Conservation (phyloP, 2,329 filamentous ascomycete genomes). For the Verticillium dahliae region DNA sequence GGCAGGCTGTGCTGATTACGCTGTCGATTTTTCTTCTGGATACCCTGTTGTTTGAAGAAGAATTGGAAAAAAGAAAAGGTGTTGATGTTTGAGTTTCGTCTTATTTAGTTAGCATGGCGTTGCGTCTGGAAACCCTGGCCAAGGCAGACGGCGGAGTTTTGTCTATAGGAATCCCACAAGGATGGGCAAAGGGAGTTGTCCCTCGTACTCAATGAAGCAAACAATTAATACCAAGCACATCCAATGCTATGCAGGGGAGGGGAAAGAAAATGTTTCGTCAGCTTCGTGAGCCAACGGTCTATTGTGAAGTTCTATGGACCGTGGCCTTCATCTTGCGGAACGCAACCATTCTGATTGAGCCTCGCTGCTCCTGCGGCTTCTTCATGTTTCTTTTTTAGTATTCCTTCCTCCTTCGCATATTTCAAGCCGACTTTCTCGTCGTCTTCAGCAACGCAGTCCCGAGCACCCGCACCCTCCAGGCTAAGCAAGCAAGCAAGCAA, state of each 20-base stretch:
- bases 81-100: neutral
- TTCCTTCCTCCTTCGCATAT: neutral
- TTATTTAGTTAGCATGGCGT: conserved; percentile 3
- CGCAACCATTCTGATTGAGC: conserved; percentile 1
- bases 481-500: too few species aligned
- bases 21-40: neutral
- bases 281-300: conserved; percentile 9
- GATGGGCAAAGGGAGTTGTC: neutral
- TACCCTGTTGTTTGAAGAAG: neutral
- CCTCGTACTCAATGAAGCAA: neutral
- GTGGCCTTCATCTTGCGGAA: conserved; percentile 8
- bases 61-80: neutral
- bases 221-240: neutral
- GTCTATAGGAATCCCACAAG: conserved; percentile 1
- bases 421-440: neutral
- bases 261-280: conserved; percentile 3
- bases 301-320: conserved; percentile 13
- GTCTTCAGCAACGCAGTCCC: neutral
- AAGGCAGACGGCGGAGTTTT: conserved; percentile 4
- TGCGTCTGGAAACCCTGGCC: conserved; percentile 1
- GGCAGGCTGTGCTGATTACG: conserved; percentile 4
- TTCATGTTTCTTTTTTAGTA: neutral
- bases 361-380: neutral
- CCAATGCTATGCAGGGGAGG: neutral
- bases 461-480: too few species aligned